A percentile compares a stretch with the other conserved stretches of the same genome.
Evolutionary conservation across 805 yeast genomes (phyloP).

Genomic region (Hemisphaericaspora nanyangensis): DNA sequence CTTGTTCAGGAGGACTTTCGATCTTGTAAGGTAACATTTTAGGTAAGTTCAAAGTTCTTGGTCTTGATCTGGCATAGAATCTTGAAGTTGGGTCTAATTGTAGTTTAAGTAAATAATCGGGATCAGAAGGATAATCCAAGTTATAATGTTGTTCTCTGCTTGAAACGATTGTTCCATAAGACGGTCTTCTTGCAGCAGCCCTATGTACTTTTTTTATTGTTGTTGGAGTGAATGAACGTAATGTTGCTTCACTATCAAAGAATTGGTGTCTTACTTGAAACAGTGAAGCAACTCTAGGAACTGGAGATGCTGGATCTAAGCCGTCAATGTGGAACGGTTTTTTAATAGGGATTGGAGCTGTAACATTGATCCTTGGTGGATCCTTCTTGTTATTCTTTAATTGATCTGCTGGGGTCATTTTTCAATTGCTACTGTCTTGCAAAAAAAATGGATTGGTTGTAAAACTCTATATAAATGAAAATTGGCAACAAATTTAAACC

Average conservation of each 20-base stretch:
- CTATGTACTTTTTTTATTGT: conserved; percentile 12
- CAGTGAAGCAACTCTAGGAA: conserved; percentile 9
- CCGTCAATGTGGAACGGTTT: not conserved
- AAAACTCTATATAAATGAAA: too few relatives aligned
- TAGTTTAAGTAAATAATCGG: conserved; percentile 19
- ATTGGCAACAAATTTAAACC: too few relatives aligned
- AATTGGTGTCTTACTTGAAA: conserved; percentile 5
- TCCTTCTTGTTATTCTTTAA: not conserved
- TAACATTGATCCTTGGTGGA: conserved; percentile 1
- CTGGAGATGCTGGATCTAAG: not conserved
- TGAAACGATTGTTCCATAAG: conserved; percentile 26
- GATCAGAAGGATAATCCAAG: conserved; percentile 50
- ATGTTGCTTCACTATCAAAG: conserved; percentile 8
- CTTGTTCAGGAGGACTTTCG: conserved; percentile 65
- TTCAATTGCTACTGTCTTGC: not conserved
- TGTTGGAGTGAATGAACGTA: conserved; percentile 24
- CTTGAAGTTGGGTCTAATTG: conserved; percentile 35
- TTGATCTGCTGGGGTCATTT: conserved; percentile 1
- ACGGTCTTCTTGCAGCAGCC: conserved; percentile 22
- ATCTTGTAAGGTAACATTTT: conserved; percentile 67
- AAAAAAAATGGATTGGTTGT: too few relatives aligned
- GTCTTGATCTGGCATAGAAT: conserved; percentile 34
- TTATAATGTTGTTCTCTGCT: conserved; percentile 37
- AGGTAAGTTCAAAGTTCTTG: conserved; percentile 40
- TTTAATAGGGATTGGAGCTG: conserved; percentile 19